phyloP scores from a whole-genome alignment of 2,329 filamentous ascomycete genomes.

The Penicillium sp. region DNA sequence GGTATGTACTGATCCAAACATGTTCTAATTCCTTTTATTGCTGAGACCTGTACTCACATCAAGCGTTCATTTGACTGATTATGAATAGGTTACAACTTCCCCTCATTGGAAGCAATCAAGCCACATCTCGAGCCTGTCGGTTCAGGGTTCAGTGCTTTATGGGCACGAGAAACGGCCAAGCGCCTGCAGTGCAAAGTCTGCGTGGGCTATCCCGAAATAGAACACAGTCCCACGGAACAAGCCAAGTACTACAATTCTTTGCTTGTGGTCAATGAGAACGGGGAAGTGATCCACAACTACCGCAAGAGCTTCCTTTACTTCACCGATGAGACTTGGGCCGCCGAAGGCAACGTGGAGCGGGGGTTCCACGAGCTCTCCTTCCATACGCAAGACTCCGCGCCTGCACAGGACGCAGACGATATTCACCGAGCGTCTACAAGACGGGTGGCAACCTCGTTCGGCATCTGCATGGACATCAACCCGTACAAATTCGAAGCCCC shows the following conservation, averaged over 20 bases:
- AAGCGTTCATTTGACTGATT: neutral
- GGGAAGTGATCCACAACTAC: constrained; percentile 58
- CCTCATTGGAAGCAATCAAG: constrained; percentile 54
- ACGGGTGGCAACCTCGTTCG: constrained; percentile 44
- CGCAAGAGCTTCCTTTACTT: constrained; percentile 66
- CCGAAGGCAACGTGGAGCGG: constrained; percentile 46
- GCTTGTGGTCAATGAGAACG: constrained; percentile 56
- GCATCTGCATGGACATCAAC: constrained; percentile 59
- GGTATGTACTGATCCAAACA: constrained; percentile 38
- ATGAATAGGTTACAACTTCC: constrained; percentile 60
- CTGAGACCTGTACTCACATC: neutral
- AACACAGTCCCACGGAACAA: constrained; percentile 7
- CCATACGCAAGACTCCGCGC: neutral
- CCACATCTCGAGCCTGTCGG: constrained; percentile 61
- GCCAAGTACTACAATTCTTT: constrained; percentile 57
- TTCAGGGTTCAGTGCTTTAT: constrained; percentile 54
- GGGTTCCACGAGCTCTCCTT: constrained; percentile 32
- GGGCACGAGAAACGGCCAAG: constrained; percentile 57
- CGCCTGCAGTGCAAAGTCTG: constrained; percentile 60
- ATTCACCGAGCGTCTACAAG: neutral
- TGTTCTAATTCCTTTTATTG: neutral
- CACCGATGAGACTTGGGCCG: constrained; percentile 64
- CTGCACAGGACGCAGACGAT: constrained; percentile 2
- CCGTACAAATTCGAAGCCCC: constrained; percentile 61
- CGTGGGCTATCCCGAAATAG: constrained; percentile 61